Evolutionary conservation across 31 red algal species (phyloP).

Genomic region (Porphyra umbilicalis): DNA sequence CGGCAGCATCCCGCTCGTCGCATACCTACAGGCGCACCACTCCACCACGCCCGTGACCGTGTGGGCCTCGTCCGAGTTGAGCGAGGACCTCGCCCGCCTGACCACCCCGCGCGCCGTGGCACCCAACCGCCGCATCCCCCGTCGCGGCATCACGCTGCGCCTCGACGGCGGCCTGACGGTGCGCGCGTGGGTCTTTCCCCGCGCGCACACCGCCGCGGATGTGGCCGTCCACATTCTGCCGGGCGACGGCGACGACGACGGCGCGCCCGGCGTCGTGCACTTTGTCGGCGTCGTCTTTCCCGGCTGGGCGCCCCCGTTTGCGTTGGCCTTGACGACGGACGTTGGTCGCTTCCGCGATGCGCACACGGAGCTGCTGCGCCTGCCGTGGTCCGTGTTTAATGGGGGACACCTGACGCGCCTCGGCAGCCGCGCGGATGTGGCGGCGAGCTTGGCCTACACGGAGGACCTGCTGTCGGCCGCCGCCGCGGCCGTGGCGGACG

Average conservation of each 20-base stretch:
- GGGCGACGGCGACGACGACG: neutral
- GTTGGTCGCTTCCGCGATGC: slow-evolving; percentile 7
- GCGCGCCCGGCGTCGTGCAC: slow-evolving; percentile 16
- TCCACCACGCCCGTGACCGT: slow-evolving; percentile 17
- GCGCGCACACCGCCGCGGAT: slow-evolving; percentile 39
- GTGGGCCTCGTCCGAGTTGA: slow-evolving; percentile 17
- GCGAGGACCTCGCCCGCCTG: neutral
- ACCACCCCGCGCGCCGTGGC: slow-evolving; percentile 8
- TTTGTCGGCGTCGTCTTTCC: slow-evolving; percentile 49
- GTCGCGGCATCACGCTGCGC: neutral
- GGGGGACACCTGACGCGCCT: slow-evolving; percentile 38
- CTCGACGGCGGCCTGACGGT: slow-evolving; percentile 14
- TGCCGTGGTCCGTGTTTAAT: slow-evolving; percentile 23
- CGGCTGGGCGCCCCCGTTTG: slow-evolving; percentile 24
- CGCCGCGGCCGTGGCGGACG: neutral
- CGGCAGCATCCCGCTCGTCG: slow-evolving; percentile 5
- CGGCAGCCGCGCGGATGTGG: slow-evolving; percentile 26
- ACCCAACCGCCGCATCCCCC: slow-evolving; percentile 19
- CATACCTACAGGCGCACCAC: slow-evolving; percentile 8
- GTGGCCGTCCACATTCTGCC: slow-evolving; percentile 37
- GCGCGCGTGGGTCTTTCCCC: slow-evolving; percentile 2
- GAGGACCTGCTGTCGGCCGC: slow-evolving; percentile 37
- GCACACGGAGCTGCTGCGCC: slow-evolving; percentile 17
- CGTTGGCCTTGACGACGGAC: slow-evolving; percentile 44
- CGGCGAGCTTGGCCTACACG: slow-evolving; percentile 13